Base-by-base conservation (phyloP, 2,329 filamentous ascomycete genomes). In the Thelonectria rubi region DNA sequence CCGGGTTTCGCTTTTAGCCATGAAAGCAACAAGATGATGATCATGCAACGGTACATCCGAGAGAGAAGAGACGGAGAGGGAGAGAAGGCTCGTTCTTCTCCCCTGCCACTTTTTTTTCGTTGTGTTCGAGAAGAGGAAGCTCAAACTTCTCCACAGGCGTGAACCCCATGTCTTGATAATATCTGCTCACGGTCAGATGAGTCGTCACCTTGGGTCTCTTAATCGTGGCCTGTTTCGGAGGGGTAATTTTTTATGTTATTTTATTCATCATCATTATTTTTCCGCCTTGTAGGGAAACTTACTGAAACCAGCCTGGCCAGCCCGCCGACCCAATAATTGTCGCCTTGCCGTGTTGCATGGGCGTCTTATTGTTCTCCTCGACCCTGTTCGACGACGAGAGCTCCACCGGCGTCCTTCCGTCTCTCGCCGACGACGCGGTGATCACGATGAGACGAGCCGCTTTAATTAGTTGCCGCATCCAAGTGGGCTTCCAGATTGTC, bases 251-350 rank as follows among this genome's bases (percentile, higher is more conserved):
- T 30, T 30, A 30, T 30, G 2, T 30, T 30, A 6, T 30, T 30
- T 30, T 30, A 30, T 30, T 30, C 26, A 30, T 8, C 7, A 30
- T 30, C 26, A 30, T 8, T 30, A 30, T 9, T 37, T 37, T 37
- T 37, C 11, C 34, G 26, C 26, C 7, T 6, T 9, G 26, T 18
- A 18, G 11, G 18, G 42, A 14, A 5, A 54, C 60, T 55, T 62
- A 63, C 65, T 66, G 58, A 26, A 30, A 67, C 65, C 47, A 75
- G 49, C 20, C 65, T 68, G 24, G 64, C 73, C 69, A 6, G 64
- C 62, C 72, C 71, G 40, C 74, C 72, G 7, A 76, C 55, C 51
- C 67, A 75, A 8, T 30, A 30, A 74, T 60, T 9, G 58, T 55
- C 26, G 40, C 58, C 49, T 64, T 68, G 4, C 57, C 63, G 18